Evolutionary conservation across 2,329 filamentous ascomycete species (phyloP).

Genomic region (Didymella sp.): DNA sequence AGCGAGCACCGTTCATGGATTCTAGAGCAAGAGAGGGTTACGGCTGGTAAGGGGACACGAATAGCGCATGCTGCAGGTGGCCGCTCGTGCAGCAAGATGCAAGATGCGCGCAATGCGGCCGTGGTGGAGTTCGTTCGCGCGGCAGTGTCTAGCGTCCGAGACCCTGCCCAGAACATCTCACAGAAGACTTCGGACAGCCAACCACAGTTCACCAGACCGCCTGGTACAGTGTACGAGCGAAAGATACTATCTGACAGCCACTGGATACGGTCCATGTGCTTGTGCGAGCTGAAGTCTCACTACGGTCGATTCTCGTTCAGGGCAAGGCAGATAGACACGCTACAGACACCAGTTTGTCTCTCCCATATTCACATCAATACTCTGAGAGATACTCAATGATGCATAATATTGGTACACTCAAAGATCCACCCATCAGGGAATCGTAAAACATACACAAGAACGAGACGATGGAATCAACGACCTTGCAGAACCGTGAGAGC

Average conservation of each 20-base stretch:
- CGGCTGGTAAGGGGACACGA: conserved; percentile 12
- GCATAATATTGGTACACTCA: no score
- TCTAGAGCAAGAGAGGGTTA: conserved; percentile 17
- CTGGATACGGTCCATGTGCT: background rate
- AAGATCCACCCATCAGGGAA: no score
- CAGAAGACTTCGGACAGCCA: conserved; percentile 3
- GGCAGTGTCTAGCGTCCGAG: conserved; percentile 11
- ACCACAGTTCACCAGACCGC: background rate
- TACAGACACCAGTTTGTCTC: background rate
- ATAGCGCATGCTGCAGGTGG: conserved; percentile 32
- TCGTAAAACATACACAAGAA: no score
- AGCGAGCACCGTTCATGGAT: conserved; percentile 27
- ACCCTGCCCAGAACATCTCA: conserved; percentile 4
- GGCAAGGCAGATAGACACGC: background rate
- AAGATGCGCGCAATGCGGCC: conserved; percentile 31
- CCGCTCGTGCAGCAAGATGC: conserved; percentile 35
- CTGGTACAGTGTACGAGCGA: background rate
- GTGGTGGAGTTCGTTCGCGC: conserved; percentile 27
- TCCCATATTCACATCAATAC: background rate
- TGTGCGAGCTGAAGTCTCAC: background rate
- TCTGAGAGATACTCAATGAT: background rate
- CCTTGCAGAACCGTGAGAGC: no score
- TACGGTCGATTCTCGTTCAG: background rate
- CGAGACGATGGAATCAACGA: no score
- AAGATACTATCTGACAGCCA: background rate